A percentile compares a stretch with the other conserved stretches of the same genome.
phyloP scores from a whole-genome alignment of 1,284 basidiomycete genomes.

The Neonothopanus nambi region DNA sequence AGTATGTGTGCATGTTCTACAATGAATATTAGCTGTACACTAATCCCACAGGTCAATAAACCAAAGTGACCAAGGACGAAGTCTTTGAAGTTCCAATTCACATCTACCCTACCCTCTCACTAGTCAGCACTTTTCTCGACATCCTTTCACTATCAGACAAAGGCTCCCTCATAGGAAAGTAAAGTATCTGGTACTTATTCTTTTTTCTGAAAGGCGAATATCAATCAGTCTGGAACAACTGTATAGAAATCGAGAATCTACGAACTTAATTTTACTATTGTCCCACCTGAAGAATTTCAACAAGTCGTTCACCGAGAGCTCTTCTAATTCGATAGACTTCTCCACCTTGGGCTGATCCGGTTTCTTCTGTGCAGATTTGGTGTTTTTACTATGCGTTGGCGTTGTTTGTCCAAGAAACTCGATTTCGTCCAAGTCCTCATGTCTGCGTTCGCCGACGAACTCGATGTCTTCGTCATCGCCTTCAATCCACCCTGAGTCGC shows the following conservation, averaged over 20 bases:
- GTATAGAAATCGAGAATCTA: constrained; percentile 12
- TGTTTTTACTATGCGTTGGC: neutral
- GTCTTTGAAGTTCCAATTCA: no score
- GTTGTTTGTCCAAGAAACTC: neutral
- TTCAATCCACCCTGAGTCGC: constrained; percentile 22
- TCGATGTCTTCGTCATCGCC: constrained; percentile 37
- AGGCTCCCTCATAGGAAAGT: constrained; percentile 64
- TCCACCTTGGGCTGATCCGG: neutral
- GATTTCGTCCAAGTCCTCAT: constrained; percentile 1
- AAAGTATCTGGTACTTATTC: constrained; percentile 67
- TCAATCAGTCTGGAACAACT: constrained; percentile 14
- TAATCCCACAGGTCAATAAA: no score
- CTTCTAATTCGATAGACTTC: neutral
- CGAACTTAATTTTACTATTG: constrained; percentile 48
- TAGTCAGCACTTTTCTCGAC: constrained; percentile 52
- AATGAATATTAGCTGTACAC: no score
- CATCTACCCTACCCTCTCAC: constrained; percentile 27
- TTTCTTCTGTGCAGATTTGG: neutral
- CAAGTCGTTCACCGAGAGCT: constrained; percentile 28
- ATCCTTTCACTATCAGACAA: constrained; percentile 51
- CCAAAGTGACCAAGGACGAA: no score
- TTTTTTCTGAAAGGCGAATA: constrained; percentile 39
- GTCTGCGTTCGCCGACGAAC: constrained; percentile 33
- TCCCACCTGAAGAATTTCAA: constrained; percentile 53
- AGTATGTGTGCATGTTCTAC: no score